Evolutionary conservation across 768 basidiomycete genomes (phyloP), one percentile per base, ranked within the genome.

Genomic region (Termitomyces sp.): DNA sequence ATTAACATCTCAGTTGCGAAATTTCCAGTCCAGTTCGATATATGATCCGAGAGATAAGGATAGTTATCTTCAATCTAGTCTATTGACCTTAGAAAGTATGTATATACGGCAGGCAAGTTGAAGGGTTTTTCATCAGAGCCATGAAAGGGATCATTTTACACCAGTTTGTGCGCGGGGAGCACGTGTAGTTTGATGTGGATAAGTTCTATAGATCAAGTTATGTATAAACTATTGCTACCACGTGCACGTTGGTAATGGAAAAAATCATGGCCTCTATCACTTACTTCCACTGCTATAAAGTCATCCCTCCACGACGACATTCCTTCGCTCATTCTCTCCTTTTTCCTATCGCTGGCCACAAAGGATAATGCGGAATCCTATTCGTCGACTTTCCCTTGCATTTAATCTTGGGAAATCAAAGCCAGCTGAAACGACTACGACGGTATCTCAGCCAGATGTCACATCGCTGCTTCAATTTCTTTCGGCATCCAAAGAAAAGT

Each of bases 401-500:
- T 59, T 76, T 38, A 65, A 63, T 48, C 54, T 73, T 14, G 63
- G 65, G 16, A 71, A 74, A 57, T 63, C 70, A 33, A 65, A 67
- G 45, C 63, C 45, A 52, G 22, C 44, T 32, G 55, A 60, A 24
- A 46, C 55, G 5, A n/a, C 44, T 33, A n/a, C 26, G 44, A 18
- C 38, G 38, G 40, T 22, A 24, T 10, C 50, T 26, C 43, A 66
- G 3, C 44, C 64, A 20, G 62, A 65, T 10, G 56, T 66, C 14
- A 47, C 58, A 0, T 62, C 62, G 13, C 62, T 76, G 26, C 65
- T 66, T 35, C 57, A 69, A 38, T 77, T 74, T 54, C 65, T 76
- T 22, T 53, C 55, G 7, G 66, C 67, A 24, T 71, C 83, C 57
- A 92, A 90, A 68, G 66, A 73, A 26, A 72, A 68, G 26, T 97